Percentiles rank a stretch among this genome's conserved stretches.
These are phyloP conservation scores for Tilletiopsis washingtonensis DNA, from an alignment of 1,284 basidiomycete species.

Conservation along the genomic window DNA sequence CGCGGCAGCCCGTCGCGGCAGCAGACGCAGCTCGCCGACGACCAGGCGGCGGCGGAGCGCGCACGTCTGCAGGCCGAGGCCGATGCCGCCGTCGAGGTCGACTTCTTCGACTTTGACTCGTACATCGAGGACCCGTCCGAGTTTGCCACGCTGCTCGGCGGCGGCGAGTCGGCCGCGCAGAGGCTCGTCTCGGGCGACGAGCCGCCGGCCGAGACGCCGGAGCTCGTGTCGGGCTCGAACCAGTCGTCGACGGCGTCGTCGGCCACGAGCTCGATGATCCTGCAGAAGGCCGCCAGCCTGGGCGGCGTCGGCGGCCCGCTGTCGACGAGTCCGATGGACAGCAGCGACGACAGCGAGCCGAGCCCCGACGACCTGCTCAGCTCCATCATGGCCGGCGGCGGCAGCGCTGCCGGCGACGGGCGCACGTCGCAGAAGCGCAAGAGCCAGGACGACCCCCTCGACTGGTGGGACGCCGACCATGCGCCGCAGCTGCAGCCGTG, in stretches of 20 bases:
- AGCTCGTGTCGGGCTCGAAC: constrained; percentile 22
- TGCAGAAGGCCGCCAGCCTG: background rate
- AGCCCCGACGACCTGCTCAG: background rate
- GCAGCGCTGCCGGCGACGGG: background rate
- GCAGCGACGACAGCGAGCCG: background rate
- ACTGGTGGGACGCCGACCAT: background rate
- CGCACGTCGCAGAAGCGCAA: background rate
- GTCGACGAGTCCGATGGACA: background rate
- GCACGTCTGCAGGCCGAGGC: too few species aligned
- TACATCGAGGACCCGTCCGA: constrained; percentile 18
- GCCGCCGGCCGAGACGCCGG: constrained; percentile 25
- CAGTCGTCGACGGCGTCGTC: constrained; percentile 18
- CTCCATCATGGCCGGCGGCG: background rate
- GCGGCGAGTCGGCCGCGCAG: constrained; percentile 2
- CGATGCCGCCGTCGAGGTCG: constrained; percentile 16
- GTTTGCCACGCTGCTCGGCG: constrained; percentile 19
- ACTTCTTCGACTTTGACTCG: constrained; percentile 30
- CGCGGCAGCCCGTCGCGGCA: background rate
- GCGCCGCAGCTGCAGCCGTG: background rate
- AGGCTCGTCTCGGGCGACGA: constrained; percentile 15
- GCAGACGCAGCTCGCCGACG: background rate
- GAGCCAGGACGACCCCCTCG: background rate
- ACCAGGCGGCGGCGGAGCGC: background rate
- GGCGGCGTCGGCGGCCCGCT: background rate
- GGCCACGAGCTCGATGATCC: background rate